Base-by-base conservation (phyloP, 345 rosid species). In the Eucalyptus marginata region DNA sequence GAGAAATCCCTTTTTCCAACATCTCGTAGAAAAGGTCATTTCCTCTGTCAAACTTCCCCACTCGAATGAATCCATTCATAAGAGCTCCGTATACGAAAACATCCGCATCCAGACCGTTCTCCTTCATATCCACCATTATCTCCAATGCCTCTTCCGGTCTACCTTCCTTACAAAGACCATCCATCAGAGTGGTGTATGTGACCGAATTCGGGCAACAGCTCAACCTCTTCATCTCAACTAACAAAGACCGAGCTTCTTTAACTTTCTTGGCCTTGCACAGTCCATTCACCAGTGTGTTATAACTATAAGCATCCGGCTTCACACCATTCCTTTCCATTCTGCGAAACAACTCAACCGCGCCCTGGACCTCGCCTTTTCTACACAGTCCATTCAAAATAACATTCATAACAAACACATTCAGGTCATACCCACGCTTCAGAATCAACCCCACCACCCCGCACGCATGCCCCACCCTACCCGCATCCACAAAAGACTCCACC, bases 81-180 rank as follows among this genome's bases (percentile, higher is more conserved):
- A 94, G 91, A 1, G 92, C 52, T 87, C 90, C 90, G 49, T 92
- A 93, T 89, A 93, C 92, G 49, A 94, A 90, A 88, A 91, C 94
- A 90, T 96, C 95, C 8, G 85, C 91, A 80, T 90, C 91, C 76
- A 95, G 90, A 50, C 94, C 94, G 85, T 91, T 92, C 49, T 33
- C 71, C 90, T 88, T 91, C 95, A 94, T 92, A 81, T 94, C 93
- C 88, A 90, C 86, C 25, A 92, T 59, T 86, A 95, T 87, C 17
- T 88, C 88, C 91, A 92, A 29, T 1, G 97, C 96, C 90, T 90
- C 93, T 29, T 91, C 97, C 88, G 92, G 92, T 88, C 89, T 91
- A 50, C 95, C 96, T 62, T 86, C 92, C 90, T 92, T 94, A 59
- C 96, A 94, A 87, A 96, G 94, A 16, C 95, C 96, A 90, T 95